Conservation (phyloP, 192 early-diverging fungal species). For the Chytriomyces confervae region DNA sequence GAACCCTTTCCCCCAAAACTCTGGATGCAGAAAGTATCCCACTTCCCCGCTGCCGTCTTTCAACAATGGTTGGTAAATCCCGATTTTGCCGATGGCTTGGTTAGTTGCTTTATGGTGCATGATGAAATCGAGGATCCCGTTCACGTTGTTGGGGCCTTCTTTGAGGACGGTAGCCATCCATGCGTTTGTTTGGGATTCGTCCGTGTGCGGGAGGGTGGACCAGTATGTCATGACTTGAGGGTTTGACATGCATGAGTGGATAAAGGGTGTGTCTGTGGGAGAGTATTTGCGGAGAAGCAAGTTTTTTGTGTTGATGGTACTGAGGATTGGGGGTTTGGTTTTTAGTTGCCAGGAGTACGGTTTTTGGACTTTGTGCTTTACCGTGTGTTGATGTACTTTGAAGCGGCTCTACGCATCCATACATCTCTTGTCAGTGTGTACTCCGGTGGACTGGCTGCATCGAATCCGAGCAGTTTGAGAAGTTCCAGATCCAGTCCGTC, state of each 20-base stretch:
- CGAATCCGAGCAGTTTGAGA: not conserved
- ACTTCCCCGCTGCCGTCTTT: conserved; percentile 3
- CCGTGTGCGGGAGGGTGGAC: conserved; percentile 10
- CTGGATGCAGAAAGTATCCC: conserved; percentile 16
- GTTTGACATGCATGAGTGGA: conserved; percentile 1
- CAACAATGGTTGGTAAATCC: conserved; percentile 2
- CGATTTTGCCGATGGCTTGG: conserved; percentile 1
- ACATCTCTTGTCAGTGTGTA: not conserved
- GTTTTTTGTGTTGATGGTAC: not conserved
- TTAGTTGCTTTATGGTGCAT: conserved; percentile 14
- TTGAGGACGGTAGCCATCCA: conserved; percentile 13
- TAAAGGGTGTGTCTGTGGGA: not conserved
- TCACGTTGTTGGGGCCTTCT: conserved; percentile 1
- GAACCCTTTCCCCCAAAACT: not conserved
- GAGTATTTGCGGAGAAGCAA: not conserved
- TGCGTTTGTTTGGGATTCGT: not conserved
- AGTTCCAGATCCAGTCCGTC: not conserved
- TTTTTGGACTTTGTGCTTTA: not conserved
- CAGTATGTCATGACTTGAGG: conserved; percentile 3
- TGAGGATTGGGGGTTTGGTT: not conserved
- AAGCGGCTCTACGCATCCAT: not conserved
- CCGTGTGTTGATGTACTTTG: not conserved
- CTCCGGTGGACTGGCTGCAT: not conserved
- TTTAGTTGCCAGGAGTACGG: not conserved
- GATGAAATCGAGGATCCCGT: conserved; percentile 22